phyloP scores from a whole-genome alignment of 108 stramenopile species.

The Seminavis robusta region DNA sequence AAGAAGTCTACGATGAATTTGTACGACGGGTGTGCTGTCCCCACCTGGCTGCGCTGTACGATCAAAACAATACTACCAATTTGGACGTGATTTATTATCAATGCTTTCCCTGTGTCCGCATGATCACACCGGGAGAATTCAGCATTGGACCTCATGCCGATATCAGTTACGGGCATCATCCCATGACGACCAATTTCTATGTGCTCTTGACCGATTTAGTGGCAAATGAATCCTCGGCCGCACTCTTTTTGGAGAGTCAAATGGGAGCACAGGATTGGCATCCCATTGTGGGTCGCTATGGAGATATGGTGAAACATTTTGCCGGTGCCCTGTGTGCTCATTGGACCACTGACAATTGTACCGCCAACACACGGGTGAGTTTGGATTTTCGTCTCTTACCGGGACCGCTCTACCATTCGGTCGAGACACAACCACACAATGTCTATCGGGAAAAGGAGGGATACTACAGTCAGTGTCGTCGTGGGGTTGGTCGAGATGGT shows the following conservation, averaged over 20 bases:
- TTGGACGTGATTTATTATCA: conserved; percentile 50
- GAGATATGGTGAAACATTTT: conserved; percentile 46
- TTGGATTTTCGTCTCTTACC: conserved; percentile 63
- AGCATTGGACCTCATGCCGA: conserved; percentile 73
- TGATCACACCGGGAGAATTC: conserved; percentile 60
- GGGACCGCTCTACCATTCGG: conserved; percentile 33
- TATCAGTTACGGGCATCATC: conserved; percentile 61
- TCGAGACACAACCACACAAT: conserved; percentile 25
- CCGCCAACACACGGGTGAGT: conserved; percentile 45
- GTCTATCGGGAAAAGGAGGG: conserved; percentile 35
- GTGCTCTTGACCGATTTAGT: conserved; percentile 47
- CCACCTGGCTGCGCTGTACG: conserved; percentile 9
- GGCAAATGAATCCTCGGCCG: conserved; percentile 16
- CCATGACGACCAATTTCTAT: conserved; percentile 63
- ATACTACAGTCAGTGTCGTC: conserved; percentile 38
- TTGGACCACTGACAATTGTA: conserved; percentile 65
- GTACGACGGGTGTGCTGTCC: conserved; percentile 48
- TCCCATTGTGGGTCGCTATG: conserved; percentile 40
- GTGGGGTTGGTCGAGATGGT: background rate
- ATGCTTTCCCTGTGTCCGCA: conserved; percentile 67
- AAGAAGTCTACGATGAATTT: conserved; percentile 42
- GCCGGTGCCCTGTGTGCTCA: conserved; percentile 56
- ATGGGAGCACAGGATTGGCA: conserved; percentile 60
- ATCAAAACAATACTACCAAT: background rate
- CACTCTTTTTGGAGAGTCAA: conserved; percentile 54